These are phyloP conservation scores for Solanum piurae DNA, from an alignment of 257 asterid genomes.

Conservation along the genomic window DNA sequence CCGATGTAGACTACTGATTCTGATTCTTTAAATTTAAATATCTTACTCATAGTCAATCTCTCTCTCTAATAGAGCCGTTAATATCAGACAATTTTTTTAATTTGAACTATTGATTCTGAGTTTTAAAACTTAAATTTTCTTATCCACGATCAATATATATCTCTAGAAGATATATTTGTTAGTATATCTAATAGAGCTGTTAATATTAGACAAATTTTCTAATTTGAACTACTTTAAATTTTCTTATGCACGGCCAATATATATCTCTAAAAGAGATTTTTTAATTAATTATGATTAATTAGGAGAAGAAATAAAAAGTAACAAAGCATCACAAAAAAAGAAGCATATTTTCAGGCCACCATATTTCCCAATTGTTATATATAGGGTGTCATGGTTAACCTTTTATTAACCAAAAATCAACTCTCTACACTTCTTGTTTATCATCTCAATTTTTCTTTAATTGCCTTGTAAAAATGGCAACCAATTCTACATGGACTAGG, in stretches of 20 bases:
- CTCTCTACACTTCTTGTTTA: not conserved
- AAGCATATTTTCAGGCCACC: not conserved
- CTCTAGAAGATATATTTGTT: not conserved
- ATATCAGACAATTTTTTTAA: not conserved
- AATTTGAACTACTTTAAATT: not conserved
- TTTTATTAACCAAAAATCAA: not conserved
- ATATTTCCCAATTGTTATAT: conserved; percentile 3
- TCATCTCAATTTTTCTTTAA: not conserved
- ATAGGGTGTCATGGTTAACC: conserved; percentile 6
- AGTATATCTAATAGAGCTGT: not conserved
- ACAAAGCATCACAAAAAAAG: not conserved
- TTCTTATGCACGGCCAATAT: not conserved
- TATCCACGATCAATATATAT: not conserved
- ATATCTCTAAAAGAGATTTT: not conserved
- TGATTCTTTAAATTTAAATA: not conserved
- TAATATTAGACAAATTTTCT: not conserved
- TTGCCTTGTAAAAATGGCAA: conserved; percentile 13
- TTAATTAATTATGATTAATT: not conserved
- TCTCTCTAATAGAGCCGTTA: not conserved
- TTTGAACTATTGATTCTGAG: not conserved
- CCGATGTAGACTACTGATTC: not conserved
- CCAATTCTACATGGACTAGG: conserved; percentile 36
- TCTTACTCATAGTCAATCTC: not conserved
- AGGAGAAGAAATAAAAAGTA: not conserved
- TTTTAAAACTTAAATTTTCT: not conserved